These are phyloP conservation scores for Podospora australis DNA, from an alignment of 495 filamentous ascomycete genomes.

Conservation along the genomic window DNA sequence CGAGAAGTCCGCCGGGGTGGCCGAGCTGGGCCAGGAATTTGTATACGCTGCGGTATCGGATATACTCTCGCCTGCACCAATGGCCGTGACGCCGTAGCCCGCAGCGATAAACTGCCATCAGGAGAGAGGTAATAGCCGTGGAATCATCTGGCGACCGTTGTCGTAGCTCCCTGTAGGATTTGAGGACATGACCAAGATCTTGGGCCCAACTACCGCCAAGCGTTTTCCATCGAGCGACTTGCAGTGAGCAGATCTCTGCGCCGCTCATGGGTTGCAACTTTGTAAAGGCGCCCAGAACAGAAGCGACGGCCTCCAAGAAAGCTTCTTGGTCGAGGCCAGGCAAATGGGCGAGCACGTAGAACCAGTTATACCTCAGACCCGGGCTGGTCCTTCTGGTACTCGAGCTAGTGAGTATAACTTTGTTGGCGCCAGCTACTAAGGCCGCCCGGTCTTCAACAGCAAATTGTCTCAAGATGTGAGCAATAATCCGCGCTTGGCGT, in stretches of 20 bases:
- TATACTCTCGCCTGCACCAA: too few species aligned
- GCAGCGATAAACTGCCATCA: slow-evolving; percentile 8
- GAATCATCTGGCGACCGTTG: not conserved
- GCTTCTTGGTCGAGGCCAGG: slow-evolving; percentile 11
- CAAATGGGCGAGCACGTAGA: slow-evolving; percentile 23
- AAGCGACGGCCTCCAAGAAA: slow-evolving; percentile 10
- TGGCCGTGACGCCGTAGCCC: too few species aligned
- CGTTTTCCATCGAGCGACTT: slow-evolving; percentile 25
- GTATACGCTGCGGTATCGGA: too few species aligned
- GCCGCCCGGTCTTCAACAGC: too few species aligned
- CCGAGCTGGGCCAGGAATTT: slow-evolving; percentile 13
- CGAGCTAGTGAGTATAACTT: too few species aligned
- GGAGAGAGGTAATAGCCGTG: slow-evolving; percentile 20
- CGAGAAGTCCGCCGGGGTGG: slow-evolving; percentile 9
- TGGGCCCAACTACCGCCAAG: slow-evolving; percentile 11
- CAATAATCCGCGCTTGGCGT: too few species aligned
- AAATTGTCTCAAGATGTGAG: too few species aligned
- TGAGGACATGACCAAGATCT: not conserved
- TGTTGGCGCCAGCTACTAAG: too few species aligned
- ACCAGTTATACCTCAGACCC: slow-evolving; percentile 22
- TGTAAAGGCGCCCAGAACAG: slow-evolving; percentile 1
- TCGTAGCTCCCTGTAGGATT: not conserved
- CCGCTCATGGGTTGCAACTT: slow-evolving; percentile 5
- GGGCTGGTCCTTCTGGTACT: too few species aligned
- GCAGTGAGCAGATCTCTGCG: slow-evolving; percentile 20